Conservation (phyloP, 2,329 filamentous ascomycete genomes). For the Trichoderma brevicompactum region DNA sequence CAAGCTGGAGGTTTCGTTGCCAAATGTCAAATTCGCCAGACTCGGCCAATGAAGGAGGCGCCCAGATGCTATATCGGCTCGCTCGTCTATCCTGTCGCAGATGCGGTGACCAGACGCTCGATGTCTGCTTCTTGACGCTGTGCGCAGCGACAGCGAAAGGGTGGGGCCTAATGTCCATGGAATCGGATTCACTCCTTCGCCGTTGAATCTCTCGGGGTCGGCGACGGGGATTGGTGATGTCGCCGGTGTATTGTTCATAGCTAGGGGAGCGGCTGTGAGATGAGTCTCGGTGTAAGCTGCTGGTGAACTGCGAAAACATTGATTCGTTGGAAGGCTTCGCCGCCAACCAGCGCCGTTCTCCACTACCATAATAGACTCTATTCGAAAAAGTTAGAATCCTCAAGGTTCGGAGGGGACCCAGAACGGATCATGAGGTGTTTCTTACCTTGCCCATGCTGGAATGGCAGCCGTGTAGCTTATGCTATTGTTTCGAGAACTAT, state of each 20-base stretch:
- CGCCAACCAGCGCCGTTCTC: slow-evolving; percentile 60
- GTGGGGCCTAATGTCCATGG: slow-evolving; percentile 52
- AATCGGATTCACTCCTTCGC: slow-evolving; percentile 26
- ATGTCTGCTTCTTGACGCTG: slow-evolving; percentile 53
- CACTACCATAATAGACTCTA: slow-evolving; percentile 72
- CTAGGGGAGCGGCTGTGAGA: slow-evolving; percentile 55
- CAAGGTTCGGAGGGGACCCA: not conserved
- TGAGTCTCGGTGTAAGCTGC: slow-evolving; percentile 54
- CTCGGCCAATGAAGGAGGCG: slow-evolving; percentile 72
- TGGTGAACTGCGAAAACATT: slow-evolving; percentile 51
- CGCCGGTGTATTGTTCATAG: slow-evolving; percentile 52
- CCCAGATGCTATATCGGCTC: slow-evolving; percentile 67
- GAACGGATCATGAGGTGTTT: not conserved
- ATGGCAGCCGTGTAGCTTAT: slow-evolving; percentile 49
- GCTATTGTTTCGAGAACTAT: slow-evolving; percentile 54
- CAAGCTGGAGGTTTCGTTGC: slow-evolving; percentile 73
- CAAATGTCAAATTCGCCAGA: slow-evolving; percentile 63
- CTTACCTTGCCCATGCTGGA: slow-evolving; percentile 59
- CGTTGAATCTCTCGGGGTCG: slow-evolving; percentile 47
- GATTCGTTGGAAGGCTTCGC: slow-evolving; percentile 50
- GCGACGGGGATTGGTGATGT: slow-evolving; percentile 52
- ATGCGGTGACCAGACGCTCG: slow-evolving; percentile 75
- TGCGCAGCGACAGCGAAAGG: slow-evolving; percentile 39
- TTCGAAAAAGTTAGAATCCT: slow-evolving; percentile 26
- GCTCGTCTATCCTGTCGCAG: slow-evolving; percentile 66